Base-by-base conservation (phyloP, 2,329 filamentous ascomycete genomes). In the Pseudogymnoascus sp. region DNA sequence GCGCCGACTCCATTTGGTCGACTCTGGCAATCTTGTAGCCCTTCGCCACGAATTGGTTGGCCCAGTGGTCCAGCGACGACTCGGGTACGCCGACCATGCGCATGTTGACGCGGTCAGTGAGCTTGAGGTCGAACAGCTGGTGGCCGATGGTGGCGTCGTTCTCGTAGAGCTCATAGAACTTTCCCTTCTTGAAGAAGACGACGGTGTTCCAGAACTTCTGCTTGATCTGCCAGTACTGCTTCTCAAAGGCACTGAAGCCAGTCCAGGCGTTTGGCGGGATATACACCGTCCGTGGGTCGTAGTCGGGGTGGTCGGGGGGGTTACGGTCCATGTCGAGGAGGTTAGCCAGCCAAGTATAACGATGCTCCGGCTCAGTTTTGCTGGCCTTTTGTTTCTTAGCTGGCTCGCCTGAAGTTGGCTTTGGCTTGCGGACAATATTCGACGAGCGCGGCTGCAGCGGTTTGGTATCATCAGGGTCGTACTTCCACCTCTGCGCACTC, bases 131-230 rank as follows among this genome's bases (percentile, higher is more conserved):
- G 67, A 99, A 99, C 13, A 96, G 79, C 71, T 97, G 94, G 70
- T 99, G 92, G 3, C 94, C 94, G 60, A 97, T 86, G 0, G 92
- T 96, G 4, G 94, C 94, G 73, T 99, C 94, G 62, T 96, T 96
- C 72, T 99, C 94, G 69, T 97, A 99, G 0, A 99, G 80, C 71
- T 99, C 94, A 70, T 96, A 99, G 74, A 99, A 99, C 69, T 99
- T 99, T 69, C 94, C 94, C 78, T 99, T 99, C 74, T 97, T 99
- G 84, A 99, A 99, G 75, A 99, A 99, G 13, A 99, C 92, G 48
- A 99, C 87, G 0, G 92, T 96, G 65, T 96, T 91, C 89, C 90
- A 97, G 65, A 95, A 89, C 67, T 96, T 96, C 72, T 92, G 89
- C 76, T 99, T 99, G 73, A 99, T 97, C 69, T 95, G 90, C 94